Base-by-base conservation (phyloP, 805 yeast genomes). In the Wickerhamiella nectarea region DNA sequence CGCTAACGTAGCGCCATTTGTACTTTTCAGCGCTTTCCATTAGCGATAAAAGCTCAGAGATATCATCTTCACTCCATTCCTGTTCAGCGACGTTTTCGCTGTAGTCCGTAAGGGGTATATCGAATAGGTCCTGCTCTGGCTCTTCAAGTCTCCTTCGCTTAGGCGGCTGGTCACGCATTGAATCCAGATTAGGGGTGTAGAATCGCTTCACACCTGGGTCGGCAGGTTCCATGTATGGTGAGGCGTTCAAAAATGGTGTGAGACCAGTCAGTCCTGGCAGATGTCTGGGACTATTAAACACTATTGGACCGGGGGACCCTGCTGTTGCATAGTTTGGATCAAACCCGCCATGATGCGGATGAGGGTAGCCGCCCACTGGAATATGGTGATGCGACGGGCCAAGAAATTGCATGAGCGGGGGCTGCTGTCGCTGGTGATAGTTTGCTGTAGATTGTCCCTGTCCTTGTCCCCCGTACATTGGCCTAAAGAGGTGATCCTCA, bases 1-100 rank as follows among this genome's bases (percentile, higher is more conserved):
- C 68, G 41, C 80, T 71, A 50, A 75, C 67, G 52, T 66, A 74
- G 53, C 71, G 70, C 80, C 80, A 75, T 52, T 75, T 75, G 50
- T 70, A 69, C 45, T 71, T 65, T 50, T 75, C 80, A 3, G 75
- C 79, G 3, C 67, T 61, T 18, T 64, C 66, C 42, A 75, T 61
- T 37, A 75, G 55, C 37, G 68, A 70, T 46, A 65, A 62, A 45
- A 75, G 63, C 17, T 70, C 65, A 37, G 64, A 68, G 10, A 67
- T 53, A 47, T 73, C 78, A 26, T 68, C 71, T 6, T 57, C 52
- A 1, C 65, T 55, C 63, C 74, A 71, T 11, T 46, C 45, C 18
- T 47, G 35, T 8, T 46, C 19, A 9, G 25, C 18, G 4, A 25
- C 41, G 6, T 45, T 48, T 4, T 36, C 47, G 19, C 18, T 37